Conservation (phyloP, 169 alveolate species). For the Fabrea salina region DNA sequence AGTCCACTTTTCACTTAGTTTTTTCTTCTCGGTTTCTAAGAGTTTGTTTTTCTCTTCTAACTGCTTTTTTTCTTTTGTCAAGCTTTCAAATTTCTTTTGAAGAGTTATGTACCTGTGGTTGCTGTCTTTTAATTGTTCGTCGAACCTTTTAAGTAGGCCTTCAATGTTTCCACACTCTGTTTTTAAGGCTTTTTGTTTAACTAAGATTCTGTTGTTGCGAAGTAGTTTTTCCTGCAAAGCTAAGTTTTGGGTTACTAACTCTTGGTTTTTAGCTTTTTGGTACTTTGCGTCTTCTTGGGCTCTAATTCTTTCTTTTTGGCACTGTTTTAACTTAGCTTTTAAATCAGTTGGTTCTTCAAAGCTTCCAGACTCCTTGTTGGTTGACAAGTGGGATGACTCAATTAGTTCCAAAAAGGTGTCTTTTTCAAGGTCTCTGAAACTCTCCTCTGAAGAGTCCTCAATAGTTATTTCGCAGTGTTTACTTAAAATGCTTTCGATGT, state of each 20-base stretch:
- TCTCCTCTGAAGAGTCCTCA: no score
- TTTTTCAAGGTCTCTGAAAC: no score
- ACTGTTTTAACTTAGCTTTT: background rate
- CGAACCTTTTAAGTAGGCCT: background rate
- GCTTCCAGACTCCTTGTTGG: no score
- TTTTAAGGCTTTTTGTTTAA: background rate
- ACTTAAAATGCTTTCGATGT: no score
- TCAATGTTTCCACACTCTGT: background rate
- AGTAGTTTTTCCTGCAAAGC: no score
- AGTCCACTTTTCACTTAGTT: slow-evolving; percentile 4
- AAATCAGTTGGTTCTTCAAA: no score
- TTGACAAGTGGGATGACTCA: no score
- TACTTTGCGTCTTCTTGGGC: slow-evolving; percentile 3
- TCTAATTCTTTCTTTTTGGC: background rate
- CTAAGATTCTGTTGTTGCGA: no score
- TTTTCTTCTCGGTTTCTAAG: background rate
- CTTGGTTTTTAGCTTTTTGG: background rate
- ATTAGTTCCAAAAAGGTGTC: no score
- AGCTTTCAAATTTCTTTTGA: background rate
- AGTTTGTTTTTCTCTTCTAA: slow-evolving; percentile 5
- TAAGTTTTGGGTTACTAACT: no score
- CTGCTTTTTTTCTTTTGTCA: background rate
- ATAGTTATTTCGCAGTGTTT: no score
- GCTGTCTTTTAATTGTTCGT: background rate
- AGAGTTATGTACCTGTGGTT: background rate